Base-by-base conservation (phyloP, 305 asterid genomes). In the Petunia hybrid region DNA sequence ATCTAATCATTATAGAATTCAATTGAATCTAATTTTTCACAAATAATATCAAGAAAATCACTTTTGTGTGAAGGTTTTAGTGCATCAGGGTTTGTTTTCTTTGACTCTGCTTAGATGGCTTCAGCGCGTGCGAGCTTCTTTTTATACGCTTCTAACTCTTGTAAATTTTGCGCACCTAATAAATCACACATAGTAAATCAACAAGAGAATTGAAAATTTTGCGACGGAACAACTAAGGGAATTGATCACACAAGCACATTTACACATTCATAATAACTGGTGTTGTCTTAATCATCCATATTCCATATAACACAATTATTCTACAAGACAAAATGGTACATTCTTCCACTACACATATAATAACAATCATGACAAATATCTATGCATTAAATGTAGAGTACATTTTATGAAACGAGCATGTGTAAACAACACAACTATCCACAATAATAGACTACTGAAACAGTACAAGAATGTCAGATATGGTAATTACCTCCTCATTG, bases 71-170 rank as follows among this genome's bases (percentile, higher is more conserved):
- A 84, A 14, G 98, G 97, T 73, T 89, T 89, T 56, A 80, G 80
- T 65, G 96, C 97, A 86, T 92, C 94, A 2, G 97, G 96, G 64
- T 64, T 91, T 8, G 82, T 79, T 55, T 80, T 82, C 82, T 89
- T 91, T 66, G 98, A 91, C 80, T 80, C 67, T 0, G 89, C 88
- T 60, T 90, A 92, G 79, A 94, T 80, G 86, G 84, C 83, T 82
- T 95, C 98, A 16, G 95, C 93, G 13, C 89, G 95, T 42, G 78
- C 88, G 56, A 95, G 94, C 93, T 95, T 92, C 97, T 94, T 95
- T 81, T 78, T 88, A 85, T 83, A 92, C 57, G 90, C 95, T 84
- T 88, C 92, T 82, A 95, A 84, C 87, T 94, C 94, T 69, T 87
- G 31, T 91, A 89, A 9, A 95, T 88, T 84, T 89, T 83, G 89